Evolutionary conservation across 169 alveolate genomes (phyloP).

Genomic region (Plasmodium ovale): DNA sequence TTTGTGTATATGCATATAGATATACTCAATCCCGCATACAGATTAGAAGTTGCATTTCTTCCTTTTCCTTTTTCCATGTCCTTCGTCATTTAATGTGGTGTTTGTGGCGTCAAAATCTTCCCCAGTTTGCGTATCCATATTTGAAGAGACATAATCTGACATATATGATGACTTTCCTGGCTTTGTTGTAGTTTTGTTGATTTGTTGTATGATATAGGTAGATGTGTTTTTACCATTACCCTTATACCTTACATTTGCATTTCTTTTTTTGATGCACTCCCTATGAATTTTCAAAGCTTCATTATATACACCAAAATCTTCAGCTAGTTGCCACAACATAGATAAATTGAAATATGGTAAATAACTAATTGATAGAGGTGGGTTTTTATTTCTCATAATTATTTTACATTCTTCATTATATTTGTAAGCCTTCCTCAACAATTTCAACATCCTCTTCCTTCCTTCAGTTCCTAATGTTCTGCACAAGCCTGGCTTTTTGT

Average conservation of each 20-base stretch:
- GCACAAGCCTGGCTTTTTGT: constrained; percentile 78
- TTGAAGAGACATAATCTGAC: constrained; percentile 35
- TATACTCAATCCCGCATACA: too few relatives aligned
- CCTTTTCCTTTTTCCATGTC: constrained; percentile 65
- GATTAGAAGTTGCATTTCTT: constrained; percentile 14
- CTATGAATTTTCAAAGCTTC: constrained; percentile 82
- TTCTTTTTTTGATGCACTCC: constrained; percentile 68
- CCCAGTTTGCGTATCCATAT: constrained; percentile 41
- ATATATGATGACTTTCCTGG: background rate
- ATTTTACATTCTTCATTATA: constrained; percentile 83
- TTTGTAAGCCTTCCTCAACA: constrained; percentile 83
- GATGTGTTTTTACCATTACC: constrained; percentile 1
- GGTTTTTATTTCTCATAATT: constrained; percentile 81
- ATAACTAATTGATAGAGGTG: constrained; percentile 85
- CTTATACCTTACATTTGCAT: constrained; percentile 39
- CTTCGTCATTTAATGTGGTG: constrained; percentile 32
- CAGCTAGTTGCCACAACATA: constrained; percentile 87
- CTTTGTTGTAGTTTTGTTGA: constrained; percentile 10
- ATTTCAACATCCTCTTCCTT: constrained; percentile 82
- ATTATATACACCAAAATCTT: constrained; percentile 85
- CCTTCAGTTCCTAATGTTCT: constrained; percentile 87
- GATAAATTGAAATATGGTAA: constrained; percentile 85
- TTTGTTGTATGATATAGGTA: constrained; percentile 1
- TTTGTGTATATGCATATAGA: background rate
- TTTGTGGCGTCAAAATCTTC: constrained; percentile 42